These are phyloP conservation scores for Closterium sp. DNA, from an alignment of 139 green algal genomes.

Conservation along the genomic window DNA sequence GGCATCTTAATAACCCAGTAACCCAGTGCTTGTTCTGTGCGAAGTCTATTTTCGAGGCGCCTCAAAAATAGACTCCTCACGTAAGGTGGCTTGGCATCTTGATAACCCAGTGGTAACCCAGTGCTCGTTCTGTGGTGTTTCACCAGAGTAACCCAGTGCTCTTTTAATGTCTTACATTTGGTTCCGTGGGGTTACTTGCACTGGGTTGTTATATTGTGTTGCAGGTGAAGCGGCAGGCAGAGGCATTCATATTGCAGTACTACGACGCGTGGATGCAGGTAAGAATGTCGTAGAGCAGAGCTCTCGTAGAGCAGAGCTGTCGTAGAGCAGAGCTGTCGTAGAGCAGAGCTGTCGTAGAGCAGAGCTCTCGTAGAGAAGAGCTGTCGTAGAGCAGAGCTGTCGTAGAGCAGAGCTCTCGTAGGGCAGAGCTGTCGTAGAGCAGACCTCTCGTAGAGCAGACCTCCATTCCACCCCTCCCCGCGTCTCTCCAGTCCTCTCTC, in stretches of 20 bases:
- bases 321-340: background rate
- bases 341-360: background rate
- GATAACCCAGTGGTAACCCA: background rate
- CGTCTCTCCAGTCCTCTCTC: background rate
- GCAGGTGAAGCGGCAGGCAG: constrained; percentile 49
- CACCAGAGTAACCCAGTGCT: background rate
- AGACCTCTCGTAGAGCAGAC: no score
- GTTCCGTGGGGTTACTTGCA: no score
- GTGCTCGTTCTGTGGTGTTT: background rate
- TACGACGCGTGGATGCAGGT: constrained; percentile 48
- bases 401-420: background rate
- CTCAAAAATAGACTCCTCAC: no score
- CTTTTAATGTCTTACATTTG: background rate
- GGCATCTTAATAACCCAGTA: no score
- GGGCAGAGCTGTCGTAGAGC: no score
- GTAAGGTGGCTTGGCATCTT: background rate
- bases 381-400: background rate
- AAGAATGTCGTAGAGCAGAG: no score
- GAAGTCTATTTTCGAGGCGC: no score
- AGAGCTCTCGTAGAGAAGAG: background rate
- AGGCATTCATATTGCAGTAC: constrained; percentile 40
- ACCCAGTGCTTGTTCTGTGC: background rate
- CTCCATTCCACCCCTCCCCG: background rate
- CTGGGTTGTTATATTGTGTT: constrained; percentile 2
- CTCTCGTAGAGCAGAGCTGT: background rate